Percentiles rank a stretch among this genome's conserved stretches.
Evolutionary conservation across 441 rosid species (phyloP).

Genomic region (Mallotus repandus): DNA sequence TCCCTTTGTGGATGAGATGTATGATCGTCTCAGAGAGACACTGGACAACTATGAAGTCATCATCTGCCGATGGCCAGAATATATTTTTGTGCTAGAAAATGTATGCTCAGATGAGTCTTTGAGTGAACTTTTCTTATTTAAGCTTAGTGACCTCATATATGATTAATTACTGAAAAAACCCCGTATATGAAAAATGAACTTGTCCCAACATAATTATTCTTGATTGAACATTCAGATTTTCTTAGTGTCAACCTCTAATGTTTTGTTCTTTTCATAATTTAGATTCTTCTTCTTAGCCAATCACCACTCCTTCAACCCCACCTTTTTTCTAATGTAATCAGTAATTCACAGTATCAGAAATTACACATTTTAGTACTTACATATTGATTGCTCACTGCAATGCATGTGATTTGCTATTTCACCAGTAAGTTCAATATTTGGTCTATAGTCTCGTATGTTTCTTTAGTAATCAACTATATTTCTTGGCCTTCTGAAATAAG

Average conservation of each 20-base stretch:
- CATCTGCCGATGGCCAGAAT: conserved; percentile 97
- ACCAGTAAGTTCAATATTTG: not conserved
- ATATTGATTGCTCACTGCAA: not conserved
- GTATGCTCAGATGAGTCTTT: conserved; percentile 44
- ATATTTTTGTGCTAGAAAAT: conserved; percentile 83
- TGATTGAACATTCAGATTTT: not conserved
- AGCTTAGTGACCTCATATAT: not conserved
- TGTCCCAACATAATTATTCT: not conserved
- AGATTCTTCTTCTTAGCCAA: no score
- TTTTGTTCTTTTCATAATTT: not conserved
- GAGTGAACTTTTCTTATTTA: conserved; percentile 12
- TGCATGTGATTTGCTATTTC: not conserved
- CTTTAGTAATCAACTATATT: not conserved
- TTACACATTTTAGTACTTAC: not conserved
- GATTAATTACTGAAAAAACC: not conserved
- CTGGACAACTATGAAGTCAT: conserved; percentile 83
- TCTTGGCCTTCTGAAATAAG: not conserved
- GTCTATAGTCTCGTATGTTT: not conserved
- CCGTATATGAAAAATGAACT: no score
- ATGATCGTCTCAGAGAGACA: conserved; percentile 77
- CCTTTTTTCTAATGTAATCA: no score
- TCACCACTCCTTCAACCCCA: no score
- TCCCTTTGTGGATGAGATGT: conserved; percentile 94
- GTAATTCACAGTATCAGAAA: no score
- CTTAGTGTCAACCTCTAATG: no score